Evolutionary conservation across 1,139 yeast species (phyloP).

Genomic region (Protomyces gravidus): DNA sequence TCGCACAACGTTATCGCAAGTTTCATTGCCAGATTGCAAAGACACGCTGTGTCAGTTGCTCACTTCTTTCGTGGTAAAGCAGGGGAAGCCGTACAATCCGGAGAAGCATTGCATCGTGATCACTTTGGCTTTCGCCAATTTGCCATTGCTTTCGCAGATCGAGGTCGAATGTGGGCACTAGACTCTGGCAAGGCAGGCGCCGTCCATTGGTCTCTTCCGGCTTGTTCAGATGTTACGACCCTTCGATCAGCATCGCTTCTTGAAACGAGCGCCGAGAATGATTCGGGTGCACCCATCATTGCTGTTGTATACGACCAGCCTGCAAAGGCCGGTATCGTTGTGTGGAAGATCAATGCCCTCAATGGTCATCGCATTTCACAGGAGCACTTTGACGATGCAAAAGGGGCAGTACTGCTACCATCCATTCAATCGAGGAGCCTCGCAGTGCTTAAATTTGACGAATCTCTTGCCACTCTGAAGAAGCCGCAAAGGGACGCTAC

Average conservation of each 20-base stretch:
- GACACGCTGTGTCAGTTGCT: conserved; percentile 34
- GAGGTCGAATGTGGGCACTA: conserved; percentile 48
- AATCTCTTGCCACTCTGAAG: not conserved
- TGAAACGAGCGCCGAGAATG: not conserved
- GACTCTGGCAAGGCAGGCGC: conserved; percentile 45
- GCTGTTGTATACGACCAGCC: conserved; percentile 26
- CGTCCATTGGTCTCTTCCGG: conserved; percentile 45
- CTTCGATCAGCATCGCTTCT: not conserved
- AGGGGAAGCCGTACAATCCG: conserved; percentile 25
- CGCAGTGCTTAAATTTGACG: not conserved
- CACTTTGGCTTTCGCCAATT: conserved; percentile 52
- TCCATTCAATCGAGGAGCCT: not conserved
- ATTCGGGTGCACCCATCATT: not conserved
- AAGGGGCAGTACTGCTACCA: not conserved
- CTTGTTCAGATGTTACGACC: not conserved
- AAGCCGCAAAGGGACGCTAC: not conserved
- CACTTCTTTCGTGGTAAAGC: conserved; percentile 29
- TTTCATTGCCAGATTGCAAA: conserved; percentile 45
- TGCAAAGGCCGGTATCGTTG: not conserved
- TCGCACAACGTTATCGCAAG: conserved; percentile 44
- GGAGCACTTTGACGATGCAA: not conserved
- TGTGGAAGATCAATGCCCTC: not conserved
- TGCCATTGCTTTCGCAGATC: conserved; percentile 47
- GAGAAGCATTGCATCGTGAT: conserved; percentile 31
- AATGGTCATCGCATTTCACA: not conserved